Evolutionary conservation across 139 green algal genomes (phyloP), one percentile per base, ranked within the genome.

Genomic region (Diplosphaera chodatii): DNA sequence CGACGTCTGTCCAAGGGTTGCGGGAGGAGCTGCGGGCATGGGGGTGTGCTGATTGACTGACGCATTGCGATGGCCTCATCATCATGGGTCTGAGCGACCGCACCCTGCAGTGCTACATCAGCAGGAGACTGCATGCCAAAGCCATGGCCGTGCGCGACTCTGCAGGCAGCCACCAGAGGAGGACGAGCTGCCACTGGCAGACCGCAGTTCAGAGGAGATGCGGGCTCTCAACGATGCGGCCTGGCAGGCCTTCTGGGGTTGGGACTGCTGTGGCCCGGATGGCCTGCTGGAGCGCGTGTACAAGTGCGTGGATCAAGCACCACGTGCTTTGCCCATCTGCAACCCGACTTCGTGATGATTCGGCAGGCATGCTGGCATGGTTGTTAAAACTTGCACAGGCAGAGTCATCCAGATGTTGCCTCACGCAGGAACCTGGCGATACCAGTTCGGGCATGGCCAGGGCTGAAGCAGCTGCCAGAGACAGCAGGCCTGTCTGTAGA

Each of bases 231-330:
- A 20, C n/a, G 55, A 67, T 4, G 66, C 81, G 22, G 76, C 78
- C 55, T 67, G 67, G 55, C 69, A 67, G 5, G 72, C 75, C n/a
- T 92, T 88, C 41, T 93, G 88, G 88, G 88, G 88, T 5, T 86
- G 74, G 63, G 88, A 93, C 74, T 82, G 75, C 68, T 72, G 75
- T 69, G 27, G 69, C 64, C 23, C 72, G 56, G 67, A 88, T 67
- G 70, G 70, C 79, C 64, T 89, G 65, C 77, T 84, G 30, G 76
- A 88, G 8, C 74, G 71, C 1, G 64, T 87, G 2, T 92, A 83
- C 66, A 37, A 22, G 16, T 41, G 75, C n/a, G n/a, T n/a, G n/a
- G n/a, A n/a, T n/a, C n/a, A n/a, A n/a, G n/a, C n/a, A n/a, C n/a
- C n/a, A n/a, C n/a, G n/a, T n/a, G n/a, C n/a, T n/a, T n/a, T n/a